Percentiles rank a stretch among this genome's conserved stretches.
These are phyloP conservation scores for Candida khao-thaluensis DNA, from an alignment of 805 yeast genomes.

Conservation along the genomic window DNA sequence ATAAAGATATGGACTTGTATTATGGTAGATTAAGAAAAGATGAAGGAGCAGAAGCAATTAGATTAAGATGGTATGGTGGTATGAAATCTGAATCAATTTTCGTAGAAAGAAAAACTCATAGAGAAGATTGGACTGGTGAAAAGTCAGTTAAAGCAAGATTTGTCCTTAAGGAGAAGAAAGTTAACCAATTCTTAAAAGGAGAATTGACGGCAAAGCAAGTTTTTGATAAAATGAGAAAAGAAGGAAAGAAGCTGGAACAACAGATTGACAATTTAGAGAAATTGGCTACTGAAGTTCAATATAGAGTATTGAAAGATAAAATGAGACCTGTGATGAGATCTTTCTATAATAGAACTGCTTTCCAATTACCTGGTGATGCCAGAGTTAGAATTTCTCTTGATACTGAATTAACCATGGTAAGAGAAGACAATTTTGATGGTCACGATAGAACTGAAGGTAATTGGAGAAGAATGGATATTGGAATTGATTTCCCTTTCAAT, in stretches of 20 bases:
- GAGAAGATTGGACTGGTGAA: conserved; percentile 99
- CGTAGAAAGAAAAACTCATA: conserved; percentile 95
- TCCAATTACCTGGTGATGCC: conserved; percentile 99
- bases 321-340: conserved; percentile 94
- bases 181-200: conserved; percentile 81
- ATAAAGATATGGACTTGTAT: conserved; percentile 83
- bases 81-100: conserved; percentile 90
- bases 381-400: conserved; percentile 97
- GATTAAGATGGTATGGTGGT: conserved; percentile 99
- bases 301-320: conserved; percentile 77
- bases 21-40: conserved; percentile 93
- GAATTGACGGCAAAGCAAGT: conserved; percentile 83
- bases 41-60: conserved; percentile 98
- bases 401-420: conserved; percentile 94
- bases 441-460: conserved; percentile 83
- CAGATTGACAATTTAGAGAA: conserved; percentile 93
- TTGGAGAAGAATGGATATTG: conserved; percentile 99
- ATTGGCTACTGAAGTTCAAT: conserved; percentile 90
- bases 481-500: conserved; percentile 91
- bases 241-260: conserved; percentile 80
- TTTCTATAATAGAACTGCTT: conserved; percentile 96
- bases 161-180: conserved; percentile 85
- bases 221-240: conserved; percentile 88
- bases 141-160: conserved; percentile 98
- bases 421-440: conserved; percentile 97